phyloP scores from a whole-genome alignment of 768 basidiomycete species.

The Ramaria sp. region DNA sequence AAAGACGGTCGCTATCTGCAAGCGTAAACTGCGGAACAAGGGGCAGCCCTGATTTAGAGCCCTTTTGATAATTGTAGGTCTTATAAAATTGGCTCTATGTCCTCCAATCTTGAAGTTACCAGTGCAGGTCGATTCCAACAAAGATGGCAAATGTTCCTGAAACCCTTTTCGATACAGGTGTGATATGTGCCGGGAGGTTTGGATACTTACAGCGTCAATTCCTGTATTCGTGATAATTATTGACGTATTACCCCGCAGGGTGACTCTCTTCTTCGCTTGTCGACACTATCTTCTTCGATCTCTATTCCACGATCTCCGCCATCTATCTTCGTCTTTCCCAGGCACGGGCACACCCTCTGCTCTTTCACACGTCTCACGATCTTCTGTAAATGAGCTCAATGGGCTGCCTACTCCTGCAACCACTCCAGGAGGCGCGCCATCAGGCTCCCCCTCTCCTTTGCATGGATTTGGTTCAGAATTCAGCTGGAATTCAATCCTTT shows the following conservation, averaged over 20 bases:
- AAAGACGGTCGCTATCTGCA: no score
- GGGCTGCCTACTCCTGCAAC: conserved; percentile 27
- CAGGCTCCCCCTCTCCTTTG: conserved; percentile 10
- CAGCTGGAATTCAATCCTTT: conserved; percentile 41
- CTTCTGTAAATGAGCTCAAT: conserved; percentile 25
- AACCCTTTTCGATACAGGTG: neutral
- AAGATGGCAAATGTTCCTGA: neutral
- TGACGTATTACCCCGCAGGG: conserved; percentile 23
- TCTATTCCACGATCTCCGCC: conserved; percentile 48
- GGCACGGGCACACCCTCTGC: conserved; percentile 17
- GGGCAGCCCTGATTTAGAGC: no score
- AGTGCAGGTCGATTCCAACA: neutral
- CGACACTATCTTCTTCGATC: conserved; percentile 45
- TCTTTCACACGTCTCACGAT: conserved; percentile 21
- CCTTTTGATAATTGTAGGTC: no score
- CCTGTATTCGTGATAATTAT: neutral
- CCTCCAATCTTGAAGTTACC: neutral
- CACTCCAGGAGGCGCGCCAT: conserved; percentile 12
- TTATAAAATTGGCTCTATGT: no score
- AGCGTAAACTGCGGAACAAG: no score
- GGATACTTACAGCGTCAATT: neutral
- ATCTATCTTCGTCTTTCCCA: conserved; percentile 10
- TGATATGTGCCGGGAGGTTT: conserved; percentile 4
- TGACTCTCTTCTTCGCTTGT: conserved; percentile 43
- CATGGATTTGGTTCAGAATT: conserved; percentile 10